phyloP scores from a whole-genome alignment of 495 filamentous ascomycete genomes.

The Chaetomium fimeti region DNA sequence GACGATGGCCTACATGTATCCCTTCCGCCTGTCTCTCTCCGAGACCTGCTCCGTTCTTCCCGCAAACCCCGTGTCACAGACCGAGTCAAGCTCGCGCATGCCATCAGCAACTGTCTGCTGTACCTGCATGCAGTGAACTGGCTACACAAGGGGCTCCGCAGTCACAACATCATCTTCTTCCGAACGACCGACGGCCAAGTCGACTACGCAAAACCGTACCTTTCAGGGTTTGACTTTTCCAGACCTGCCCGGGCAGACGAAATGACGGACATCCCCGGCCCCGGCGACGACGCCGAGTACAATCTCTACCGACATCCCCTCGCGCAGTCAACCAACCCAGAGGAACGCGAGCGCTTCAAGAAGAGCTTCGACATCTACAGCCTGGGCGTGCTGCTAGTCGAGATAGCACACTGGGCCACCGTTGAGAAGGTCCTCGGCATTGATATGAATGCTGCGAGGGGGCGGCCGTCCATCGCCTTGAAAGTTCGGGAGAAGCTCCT shows the following conservation, averaged over 20 bases:
- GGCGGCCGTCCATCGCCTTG: slow-evolving; percentile 33
- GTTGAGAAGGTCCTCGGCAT: slow-evolving; percentile 50
- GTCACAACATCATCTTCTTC: slow-evolving; percentile 58
- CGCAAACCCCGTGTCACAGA: slow-evolving; percentile 39
- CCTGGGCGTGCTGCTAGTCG: slow-evolving; percentile 53
- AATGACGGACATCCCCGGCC: slow-evolving; percentile 50
- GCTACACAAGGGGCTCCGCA: slow-evolving; percentile 61
- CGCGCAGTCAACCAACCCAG: slow-evolving; percentile 42
- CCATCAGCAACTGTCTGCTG: slow-evolving; percentile 41
- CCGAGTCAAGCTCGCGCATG: slow-evolving; percentile 40
- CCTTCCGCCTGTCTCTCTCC: slow-evolving; percentile 39
- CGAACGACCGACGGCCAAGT: slow-evolving; percentile 26
- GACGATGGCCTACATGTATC: slow-evolving; percentile 31
- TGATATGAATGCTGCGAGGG: slow-evolving; percentile 29
- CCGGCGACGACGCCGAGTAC: slow-evolving; percentile 41
- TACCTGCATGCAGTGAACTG: slow-evolving; percentile 58
- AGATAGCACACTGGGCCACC: slow-evolving; percentile 54
- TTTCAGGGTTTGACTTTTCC: slow-evolving; percentile 57
- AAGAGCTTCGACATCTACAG: slow-evolving; percentile 58
- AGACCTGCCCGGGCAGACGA: slow-evolving; percentile 52
- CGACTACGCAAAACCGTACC: slow-evolving; percentile 41
- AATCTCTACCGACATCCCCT: slow-evolving; percentile 53
- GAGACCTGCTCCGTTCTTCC: slow-evolving; percentile 31
- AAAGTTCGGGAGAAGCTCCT: slow-evolving; percentile 34
- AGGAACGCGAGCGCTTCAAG: slow-evolving; percentile 41